Conservation (phyloP, 306 rosid species). For the Mimosa bimucronata region DNA sequence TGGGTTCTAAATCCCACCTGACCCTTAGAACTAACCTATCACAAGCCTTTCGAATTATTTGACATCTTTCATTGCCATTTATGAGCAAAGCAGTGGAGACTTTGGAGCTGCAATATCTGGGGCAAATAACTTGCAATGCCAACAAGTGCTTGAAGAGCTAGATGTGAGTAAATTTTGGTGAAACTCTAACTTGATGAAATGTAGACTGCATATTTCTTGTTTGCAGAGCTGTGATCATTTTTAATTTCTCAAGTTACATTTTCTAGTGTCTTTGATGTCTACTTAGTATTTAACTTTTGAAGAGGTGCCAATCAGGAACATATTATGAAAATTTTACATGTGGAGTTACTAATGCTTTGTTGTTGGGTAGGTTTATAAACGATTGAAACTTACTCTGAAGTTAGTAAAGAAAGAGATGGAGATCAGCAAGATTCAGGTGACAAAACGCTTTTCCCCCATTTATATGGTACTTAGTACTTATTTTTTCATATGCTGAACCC, state of each 20-base stretch:
- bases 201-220: slow-evolving; percentile 18
- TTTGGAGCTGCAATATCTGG: slow-evolving; percentile 99
- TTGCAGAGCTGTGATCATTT: slow-evolving; percentile 3
- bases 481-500: too few relatives aligned
- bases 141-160: slow-evolving; percentile 96
- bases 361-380: slow-evolving; percentile 72
- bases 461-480: too few relatives aligned
- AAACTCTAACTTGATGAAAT: slow-evolving; percentile 15
- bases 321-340: slow-evolving; percentile 22
- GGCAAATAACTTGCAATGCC: slow-evolving; percentile 95
- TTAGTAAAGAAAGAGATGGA: slow-evolving; percentile 99
- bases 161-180: slow-evolving; percentile 68
- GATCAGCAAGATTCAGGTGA: slow-evolving; percentile 96
- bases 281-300: slow-evolving; percentile 10
- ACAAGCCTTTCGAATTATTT: too few relatives aligned
- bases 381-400: slow-evolving; percentile 89
- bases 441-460: slow-evolving; percentile 16
- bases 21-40: too few relatives aligned
- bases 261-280: neutral
- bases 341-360: slow-evolving; percentile 33
- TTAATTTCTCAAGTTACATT: slow-evolving; percentile 25
- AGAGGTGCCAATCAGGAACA: slow-evolving; percentile 9
- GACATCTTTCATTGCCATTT: too few relatives aligned
- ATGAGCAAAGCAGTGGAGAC: too few relatives aligned
- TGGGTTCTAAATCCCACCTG: too few relatives aligned